phyloP scores from a whole-genome alignment of 2,329 filamentous ascomycete species.

The Apiospora malaysiana region DNA sequence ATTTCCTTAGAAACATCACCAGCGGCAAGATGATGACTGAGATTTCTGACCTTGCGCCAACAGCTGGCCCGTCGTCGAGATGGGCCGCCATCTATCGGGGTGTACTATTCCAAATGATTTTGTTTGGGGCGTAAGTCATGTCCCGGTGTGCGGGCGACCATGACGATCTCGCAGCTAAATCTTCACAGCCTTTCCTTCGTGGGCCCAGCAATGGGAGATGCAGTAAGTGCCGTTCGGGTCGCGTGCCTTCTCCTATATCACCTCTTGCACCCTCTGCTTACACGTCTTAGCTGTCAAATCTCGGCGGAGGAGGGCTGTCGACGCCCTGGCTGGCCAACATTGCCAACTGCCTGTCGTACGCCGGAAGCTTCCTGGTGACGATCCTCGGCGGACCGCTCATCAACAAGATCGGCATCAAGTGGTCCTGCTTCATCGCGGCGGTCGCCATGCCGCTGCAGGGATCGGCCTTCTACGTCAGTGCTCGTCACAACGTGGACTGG shows the following conservation, averaged over 20 bases:
- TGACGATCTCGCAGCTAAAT: background rate
- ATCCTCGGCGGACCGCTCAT: constrained; percentile 44
- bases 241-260: no score
- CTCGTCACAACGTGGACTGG: constrained; percentile 36
- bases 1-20: background rate
- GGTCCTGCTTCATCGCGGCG: constrained; percentile 44
- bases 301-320: constrained; percentile 15
- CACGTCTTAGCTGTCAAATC: background rate
- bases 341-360: constrained; percentile 18
- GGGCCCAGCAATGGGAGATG: constrained; percentile 19
- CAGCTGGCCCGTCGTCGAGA: background rate
- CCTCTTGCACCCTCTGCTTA: background rate
- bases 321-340: constrained; percentile 20
- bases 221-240: background rate
- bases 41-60: background rate
- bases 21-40: background rate
- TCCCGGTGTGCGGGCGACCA: background rate
- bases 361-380: constrained; percentile 17
- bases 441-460: constrained; percentile 41
- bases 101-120: constrained; percentile 19
- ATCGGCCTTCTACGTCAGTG: constrained; percentile 42
- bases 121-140: constrained; percentile 14
- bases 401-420: constrained; percentile 46
- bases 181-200: constrained; percentile 7
- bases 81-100: constrained; percentile 13